phyloP scores from a whole-genome alignment of 352 stramenopile species.

The Phytophthora brassicae region DNA sequence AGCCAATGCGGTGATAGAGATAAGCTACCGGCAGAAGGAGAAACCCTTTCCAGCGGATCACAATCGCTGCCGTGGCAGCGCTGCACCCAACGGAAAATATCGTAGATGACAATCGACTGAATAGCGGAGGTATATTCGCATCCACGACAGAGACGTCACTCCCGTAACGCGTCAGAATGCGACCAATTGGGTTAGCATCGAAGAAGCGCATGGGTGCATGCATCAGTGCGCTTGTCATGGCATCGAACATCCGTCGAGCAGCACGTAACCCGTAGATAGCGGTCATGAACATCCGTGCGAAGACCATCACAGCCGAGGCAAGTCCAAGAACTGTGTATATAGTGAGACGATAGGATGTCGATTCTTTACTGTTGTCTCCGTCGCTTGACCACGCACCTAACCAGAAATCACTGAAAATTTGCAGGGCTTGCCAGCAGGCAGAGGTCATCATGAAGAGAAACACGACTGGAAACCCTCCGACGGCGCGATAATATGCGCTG shows the following conservation, averaged over 20 bases:
- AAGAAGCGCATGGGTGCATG: conserved; percentile 91
- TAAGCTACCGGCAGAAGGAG: conserved; percentile 79
- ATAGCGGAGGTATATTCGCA: conserved; percentile 58
- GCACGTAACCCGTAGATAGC: conserved; percentile 45
- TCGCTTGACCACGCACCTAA: conserved; percentile 84
- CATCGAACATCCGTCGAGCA: conserved; percentile 77
- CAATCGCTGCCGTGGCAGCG: conserved; percentile 75
- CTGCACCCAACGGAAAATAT: conserved; percentile 76
- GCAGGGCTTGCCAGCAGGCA: conserved; percentile 66
- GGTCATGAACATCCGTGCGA: conserved; percentile 45
- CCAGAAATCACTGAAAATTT: conserved; percentile 88
- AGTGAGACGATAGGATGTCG: conserved; percentile 35
- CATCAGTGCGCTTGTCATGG: conserved; percentile 87
- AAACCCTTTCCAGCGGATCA: conserved; percentile 84
- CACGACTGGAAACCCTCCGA: conserved; percentile 42
- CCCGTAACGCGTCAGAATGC: conserved; percentile 91
- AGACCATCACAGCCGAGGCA: conserved; percentile 42
- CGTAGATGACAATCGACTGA: conserved; percentile 61
- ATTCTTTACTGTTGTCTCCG: conserved; percentile 33
- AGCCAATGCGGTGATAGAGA: conserved; percentile 68
- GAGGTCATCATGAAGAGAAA: conserved; percentile 55
- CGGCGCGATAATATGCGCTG: conserved; percentile 41
- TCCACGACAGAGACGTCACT: conserved; percentile 92
- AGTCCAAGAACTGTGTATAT: conserved; percentile 48
- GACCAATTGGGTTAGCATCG: conserved; percentile 89